phyloP scores from a whole-genome alignment of 148 eudicot genomes.

The Cornus kousa region DNA sequence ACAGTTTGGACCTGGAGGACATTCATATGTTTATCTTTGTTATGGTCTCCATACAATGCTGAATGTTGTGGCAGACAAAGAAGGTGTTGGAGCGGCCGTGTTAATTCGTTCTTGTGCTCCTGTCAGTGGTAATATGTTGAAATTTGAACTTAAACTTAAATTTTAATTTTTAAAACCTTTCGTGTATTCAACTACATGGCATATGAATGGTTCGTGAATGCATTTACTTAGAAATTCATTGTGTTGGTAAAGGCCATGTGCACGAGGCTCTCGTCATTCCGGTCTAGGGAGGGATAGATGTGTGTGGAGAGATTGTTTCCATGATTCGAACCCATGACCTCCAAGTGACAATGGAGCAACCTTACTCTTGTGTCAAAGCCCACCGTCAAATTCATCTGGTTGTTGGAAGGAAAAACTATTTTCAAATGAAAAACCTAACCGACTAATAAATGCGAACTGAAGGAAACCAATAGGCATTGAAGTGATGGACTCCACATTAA shows the following conservation, averaged over 20 bases:
- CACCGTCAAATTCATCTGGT: no score
- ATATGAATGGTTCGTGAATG: no score
- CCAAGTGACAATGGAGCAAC: not conserved
- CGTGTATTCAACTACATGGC: no score
- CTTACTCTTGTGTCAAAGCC: no score
- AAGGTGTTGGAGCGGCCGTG: conserved; percentile 90
- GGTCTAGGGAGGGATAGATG: not conserved
- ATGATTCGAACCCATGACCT: no score
- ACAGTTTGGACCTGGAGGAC: conserved; percentile 97
- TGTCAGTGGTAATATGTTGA: conserved; percentile 53
- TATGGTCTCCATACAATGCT: conserved; percentile 92
- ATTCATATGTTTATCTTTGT: conserved; percentile 92
- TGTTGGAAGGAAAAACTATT: no score
- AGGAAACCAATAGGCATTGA: no score
- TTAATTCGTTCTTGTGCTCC: conserved; percentile 94
- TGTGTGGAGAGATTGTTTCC: not conserved
- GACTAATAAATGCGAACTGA: no score
- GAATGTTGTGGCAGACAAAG: conserved; percentile 90
- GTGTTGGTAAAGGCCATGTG: not conserved
- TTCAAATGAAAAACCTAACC: no score
- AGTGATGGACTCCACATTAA: no score
- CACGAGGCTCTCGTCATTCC: not conserved
- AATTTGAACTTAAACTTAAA: not conserved
- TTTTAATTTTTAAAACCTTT: not conserved
- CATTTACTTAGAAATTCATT: no score